Percentiles rank a stretch among this genome's conserved stretches.
These are phyloP conservation scores for Boletus reticulatus DNA, from an alignment of 768 basidiomycete species.

Conservation along the genomic window DNA sequence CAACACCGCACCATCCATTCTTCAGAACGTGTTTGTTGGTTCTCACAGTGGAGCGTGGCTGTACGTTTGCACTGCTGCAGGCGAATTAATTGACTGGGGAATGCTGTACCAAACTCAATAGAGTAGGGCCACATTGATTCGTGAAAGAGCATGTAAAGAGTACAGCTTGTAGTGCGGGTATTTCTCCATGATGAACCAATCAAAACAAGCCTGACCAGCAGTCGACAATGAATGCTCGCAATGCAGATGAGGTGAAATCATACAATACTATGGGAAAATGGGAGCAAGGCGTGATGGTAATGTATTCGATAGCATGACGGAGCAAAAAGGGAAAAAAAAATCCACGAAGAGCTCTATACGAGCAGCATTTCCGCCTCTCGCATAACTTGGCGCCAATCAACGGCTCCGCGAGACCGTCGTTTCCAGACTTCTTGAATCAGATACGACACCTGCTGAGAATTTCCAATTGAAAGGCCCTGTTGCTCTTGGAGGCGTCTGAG, in stretches of 20 bases:
- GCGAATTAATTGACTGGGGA: not conserved
- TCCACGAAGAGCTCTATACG: slow-evolving; percentile 38
- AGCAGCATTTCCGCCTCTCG: slow-evolving; percentile 52
- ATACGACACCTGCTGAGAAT: slow-evolving; percentile 51
- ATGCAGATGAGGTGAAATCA: slow-evolving; percentile 3
- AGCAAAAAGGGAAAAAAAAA: not conserved
- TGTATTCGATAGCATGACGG: slow-evolving; percentile 1
- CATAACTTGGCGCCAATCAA: slow-evolving; percentile 65
- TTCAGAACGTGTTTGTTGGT: not conserved
- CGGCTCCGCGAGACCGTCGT: slow-evolving; percentile 36
- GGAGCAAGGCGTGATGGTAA: not conserved
- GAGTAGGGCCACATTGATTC: not conserved
- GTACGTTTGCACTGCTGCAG: not conserved
- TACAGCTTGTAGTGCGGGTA: slow-evolving; percentile 24
- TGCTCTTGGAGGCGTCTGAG: slow-evolving; percentile 47
- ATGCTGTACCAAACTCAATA: not conserved
- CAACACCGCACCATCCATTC: no score
- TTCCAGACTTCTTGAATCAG: slow-evolving; percentile 64
- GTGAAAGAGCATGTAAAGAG: slow-evolving; percentile 12
- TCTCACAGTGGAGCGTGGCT: slow-evolving; percentile 21
- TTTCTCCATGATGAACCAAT: slow-evolving; percentile 19
- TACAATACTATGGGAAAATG: slow-evolving; percentile 9
- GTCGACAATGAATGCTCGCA: slow-evolving; percentile 6
- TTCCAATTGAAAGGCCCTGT: slow-evolving; percentile 57
- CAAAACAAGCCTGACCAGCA: slow-evolving; percentile 25